Percentiles rank a stretch among this genome's conserved stretches.
These are phyloP conservation scores for Diplodia scrobiculata DNA, from an alignment of 2,329 filamentous ascomycete genomes.

Conservation along the genomic window DNA sequence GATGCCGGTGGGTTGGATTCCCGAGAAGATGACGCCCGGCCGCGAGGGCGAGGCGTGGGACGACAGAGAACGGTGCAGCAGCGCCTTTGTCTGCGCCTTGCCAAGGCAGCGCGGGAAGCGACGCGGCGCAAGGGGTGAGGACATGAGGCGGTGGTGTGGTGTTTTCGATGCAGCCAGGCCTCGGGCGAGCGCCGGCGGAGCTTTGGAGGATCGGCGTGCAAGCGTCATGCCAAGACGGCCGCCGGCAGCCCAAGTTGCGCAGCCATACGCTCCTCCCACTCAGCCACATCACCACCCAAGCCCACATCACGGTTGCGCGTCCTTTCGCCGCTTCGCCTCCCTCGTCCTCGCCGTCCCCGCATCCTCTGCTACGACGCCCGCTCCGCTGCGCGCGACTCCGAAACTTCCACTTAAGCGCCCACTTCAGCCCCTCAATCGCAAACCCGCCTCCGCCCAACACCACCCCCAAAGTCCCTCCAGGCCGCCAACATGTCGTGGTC, in stretches of 20 bases:
- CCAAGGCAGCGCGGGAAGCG: slow-evolving; percentile 15
- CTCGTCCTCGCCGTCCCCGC: neutral
- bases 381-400: slow-evolving; percentile 1
- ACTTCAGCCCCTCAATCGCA: slow-evolving; percentile 19
- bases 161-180: neutral
- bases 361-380: neutral
- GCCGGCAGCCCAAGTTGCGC: slow-evolving; percentile 11
- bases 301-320: neutral
- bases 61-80: neutral
- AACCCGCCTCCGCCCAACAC: neutral
- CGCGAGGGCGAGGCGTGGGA: neutral
- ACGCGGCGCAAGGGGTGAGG: slow-evolving; percentile 3
- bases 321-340: slow-evolving; percentile 10
- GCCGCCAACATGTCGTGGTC: slow-evolving; percentile 54
- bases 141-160: neutral
- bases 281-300: slow-evolving; percentile 25
- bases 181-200: neutral
- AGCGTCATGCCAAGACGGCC: slow-evolving; percentile 28
- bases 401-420: slow-evolving; percentile 19
- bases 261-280: slow-evolving; percentile 11
- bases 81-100: neutral
- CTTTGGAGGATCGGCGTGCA: slow-evolving; percentile 6
- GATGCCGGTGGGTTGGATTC: slow-evolving; percentile 92
- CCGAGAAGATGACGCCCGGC: slow-evolving; percentile 74
- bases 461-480: slow-evolving; percentile 6